phyloP scores from a whole-genome alignment of 2,329 filamentous ascomycete genomes.

The Fusarium transvaalense region DNA sequence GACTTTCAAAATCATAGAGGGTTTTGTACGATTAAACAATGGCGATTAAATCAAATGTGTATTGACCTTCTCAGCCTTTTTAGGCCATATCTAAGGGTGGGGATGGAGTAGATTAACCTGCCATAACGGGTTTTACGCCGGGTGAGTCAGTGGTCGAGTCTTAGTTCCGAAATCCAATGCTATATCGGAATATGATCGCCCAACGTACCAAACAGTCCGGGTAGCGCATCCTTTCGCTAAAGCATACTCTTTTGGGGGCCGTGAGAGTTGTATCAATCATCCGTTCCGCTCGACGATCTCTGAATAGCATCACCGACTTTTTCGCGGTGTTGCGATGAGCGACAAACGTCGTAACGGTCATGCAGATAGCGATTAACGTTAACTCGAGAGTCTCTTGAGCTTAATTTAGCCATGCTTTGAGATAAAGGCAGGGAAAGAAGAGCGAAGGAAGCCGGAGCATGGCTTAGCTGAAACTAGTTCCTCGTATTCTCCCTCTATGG shows the following conservation, averaged over 20 bases:
- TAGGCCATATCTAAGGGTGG: background rate
- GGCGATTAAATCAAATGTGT: background rate
- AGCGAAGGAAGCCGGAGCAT: background rate
- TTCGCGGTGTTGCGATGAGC: background rate
- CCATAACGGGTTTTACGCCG: slow-evolving; percentile 34
- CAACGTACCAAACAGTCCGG: background rate
- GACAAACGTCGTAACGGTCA: background rate
- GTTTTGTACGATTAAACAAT: background rate
- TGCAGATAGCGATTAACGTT: background rate
- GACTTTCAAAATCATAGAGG: background rate
- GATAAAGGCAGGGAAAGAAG: background rate
- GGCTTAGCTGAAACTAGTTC: slow-evolving; percentile 1
- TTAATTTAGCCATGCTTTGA: slow-evolving; percentile 1
- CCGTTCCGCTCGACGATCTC: background rate
- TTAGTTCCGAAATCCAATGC: slow-evolving; percentile 18
- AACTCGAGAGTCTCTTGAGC: background rate
- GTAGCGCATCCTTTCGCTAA: slow-evolving; percentile 4
- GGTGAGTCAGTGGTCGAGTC: slow-evolving; percentile 34
- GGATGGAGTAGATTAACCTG: slow-evolving; percentile 21
- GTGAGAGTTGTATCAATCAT: background rate
- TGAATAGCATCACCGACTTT: background rate
- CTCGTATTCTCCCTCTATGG: slow-evolving; percentile 3
- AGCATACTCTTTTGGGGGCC: background rate
- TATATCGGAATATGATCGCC: background rate
- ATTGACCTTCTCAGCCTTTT: background rate